phyloP scores from a whole-genome alignment of 2,329 filamentous ascomycete genomes.

The Dichotomopilus funicola region DNA sequence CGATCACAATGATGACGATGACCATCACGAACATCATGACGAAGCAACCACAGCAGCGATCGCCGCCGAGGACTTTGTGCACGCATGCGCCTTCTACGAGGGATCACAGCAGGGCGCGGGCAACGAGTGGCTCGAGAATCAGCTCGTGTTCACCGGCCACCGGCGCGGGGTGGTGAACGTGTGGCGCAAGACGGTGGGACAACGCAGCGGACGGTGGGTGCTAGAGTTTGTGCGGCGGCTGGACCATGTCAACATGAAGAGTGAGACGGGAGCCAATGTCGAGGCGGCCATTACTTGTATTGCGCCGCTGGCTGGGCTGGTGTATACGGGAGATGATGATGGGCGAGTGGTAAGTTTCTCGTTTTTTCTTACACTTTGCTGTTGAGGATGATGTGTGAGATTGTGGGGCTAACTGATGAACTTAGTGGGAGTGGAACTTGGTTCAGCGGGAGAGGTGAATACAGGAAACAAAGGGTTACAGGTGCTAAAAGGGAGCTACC shows the following conservation, averaged over 20 bases:
- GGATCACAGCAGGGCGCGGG: constrained; percentile 50
- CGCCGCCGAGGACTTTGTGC: constrained; percentile 65
- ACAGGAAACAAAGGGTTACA: not conserved
- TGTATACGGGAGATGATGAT: constrained; percentile 93
- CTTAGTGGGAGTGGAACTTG: constrained; percentile 59
- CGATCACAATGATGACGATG: too few species aligned
- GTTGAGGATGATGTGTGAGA: constrained; percentile 1
- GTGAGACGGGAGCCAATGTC: constrained; percentile 50
- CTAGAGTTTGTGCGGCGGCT: constrained; percentile 74
- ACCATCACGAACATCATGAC: not conserved
- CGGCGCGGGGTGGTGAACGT: constrained; percentile 76
- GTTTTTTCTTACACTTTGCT: not conserved
- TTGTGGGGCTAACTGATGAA: constrained; percentile 12
- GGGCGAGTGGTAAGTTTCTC: constrained; percentile 71
- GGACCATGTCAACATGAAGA: constrained; percentile 67
- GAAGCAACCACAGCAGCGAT: not conserved
- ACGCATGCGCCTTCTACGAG: constrained; percentile 87
- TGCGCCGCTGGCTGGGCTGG: constrained; percentile 69
- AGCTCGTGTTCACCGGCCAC: constrained; percentile 85
- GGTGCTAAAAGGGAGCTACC: too few species aligned
- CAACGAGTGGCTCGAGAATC: constrained; percentile 86
- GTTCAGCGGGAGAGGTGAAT: constrained; percentile 47
- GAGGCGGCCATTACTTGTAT: constrained; percentile 79
- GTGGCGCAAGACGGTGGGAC: constrained; percentile 50
- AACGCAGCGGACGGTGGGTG: constrained; percentile 59